A percentile compares a stretch with the other conserved stretches of the same genome.
These are phyloP conservation scores for Skeletonema costatum DNA, from an alignment of 108 stramenopile species.

Conservation along the genomic window DNA sequence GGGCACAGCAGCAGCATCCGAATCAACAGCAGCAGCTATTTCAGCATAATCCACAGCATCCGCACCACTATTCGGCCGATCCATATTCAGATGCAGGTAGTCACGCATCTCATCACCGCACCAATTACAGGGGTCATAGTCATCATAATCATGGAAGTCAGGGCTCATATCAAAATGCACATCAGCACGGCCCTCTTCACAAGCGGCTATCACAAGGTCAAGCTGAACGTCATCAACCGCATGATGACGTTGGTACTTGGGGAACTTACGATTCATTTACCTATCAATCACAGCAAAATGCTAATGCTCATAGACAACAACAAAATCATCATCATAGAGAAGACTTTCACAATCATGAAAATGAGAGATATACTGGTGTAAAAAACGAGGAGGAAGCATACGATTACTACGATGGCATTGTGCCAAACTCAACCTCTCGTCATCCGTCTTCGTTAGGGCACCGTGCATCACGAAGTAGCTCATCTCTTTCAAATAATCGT, in stretches of 20 bases:
- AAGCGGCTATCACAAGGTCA: background rate
- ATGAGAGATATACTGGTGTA: background rate
- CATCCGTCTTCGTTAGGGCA: background rate
- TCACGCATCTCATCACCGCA: slow-evolving; percentile 13
- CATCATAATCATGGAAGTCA: background rate
- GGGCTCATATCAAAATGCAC: background rate
- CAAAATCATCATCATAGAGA: background rate
- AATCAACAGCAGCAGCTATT: background rate
- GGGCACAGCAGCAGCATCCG: background rate
- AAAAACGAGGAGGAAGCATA: background rate
- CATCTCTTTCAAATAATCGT: background rate
- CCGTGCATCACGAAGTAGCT: background rate
- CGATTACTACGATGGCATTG: background rate
- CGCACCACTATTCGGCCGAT: background rate
- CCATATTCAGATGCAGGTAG: slow-evolving; percentile 17
- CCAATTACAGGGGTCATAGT: background rate
- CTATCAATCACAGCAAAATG: background rate
- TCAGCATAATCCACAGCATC: background rate
- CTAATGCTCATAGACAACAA: background rate
- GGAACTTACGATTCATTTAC: background rate
- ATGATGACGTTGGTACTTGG: background rate
- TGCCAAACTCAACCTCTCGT: background rate
- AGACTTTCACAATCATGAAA: background rate
- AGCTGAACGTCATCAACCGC: background rate
- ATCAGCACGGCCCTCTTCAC: background rate